A percentile compares a stretch with the other conserved stretches of the same genome.
These are phyloP conservation scores for Eucalyptus tenuipes DNA, from an alignment of 345 rosid genomes.

Conservation along the genomic window DNA sequence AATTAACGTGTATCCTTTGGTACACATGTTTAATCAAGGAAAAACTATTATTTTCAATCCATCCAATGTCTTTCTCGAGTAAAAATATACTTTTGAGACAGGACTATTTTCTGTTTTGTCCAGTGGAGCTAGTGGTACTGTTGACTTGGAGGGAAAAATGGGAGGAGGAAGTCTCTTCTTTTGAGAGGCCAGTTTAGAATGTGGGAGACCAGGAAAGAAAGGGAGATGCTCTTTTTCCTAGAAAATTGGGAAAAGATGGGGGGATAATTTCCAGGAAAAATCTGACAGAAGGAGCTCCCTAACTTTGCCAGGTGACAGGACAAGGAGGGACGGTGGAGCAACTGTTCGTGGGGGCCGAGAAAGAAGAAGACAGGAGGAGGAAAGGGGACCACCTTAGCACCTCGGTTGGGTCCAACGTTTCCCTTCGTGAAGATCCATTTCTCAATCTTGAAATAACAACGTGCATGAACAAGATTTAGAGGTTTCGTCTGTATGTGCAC, in stretches of 20 bases:
- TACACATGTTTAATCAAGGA: not conserved
- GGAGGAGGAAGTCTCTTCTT: not conserved
- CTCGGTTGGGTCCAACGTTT: not conserved
- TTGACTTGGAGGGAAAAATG: not conserved
- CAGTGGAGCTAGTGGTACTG: not conserved
- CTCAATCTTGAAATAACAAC: not conserved
- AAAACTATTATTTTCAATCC: not conserved
- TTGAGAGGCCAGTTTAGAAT: not conserved
- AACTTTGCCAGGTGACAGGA: not conserved
- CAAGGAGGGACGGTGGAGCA: not conserved
- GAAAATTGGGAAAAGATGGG: not conserved
- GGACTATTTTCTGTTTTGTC: not conserved
- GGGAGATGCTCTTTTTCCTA: not conserved
- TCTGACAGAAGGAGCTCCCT: not conserved
- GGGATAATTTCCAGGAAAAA: not conserved
- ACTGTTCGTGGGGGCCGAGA: not conserved
- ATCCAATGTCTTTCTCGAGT: not conserved
- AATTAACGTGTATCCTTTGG: not conserved
- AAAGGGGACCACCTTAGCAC: not conserved
- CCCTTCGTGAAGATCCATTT: not conserved
- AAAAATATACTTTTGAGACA: not conserved
- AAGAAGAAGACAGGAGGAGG: not conserved
- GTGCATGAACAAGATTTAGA: not conserved
- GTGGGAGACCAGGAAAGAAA: not conserved
- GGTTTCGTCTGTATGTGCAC: not conserved